Evolutionary conservation across 2,329 filamentous ascomycete genomes (phyloP).

Genomic region (Tympanopsis confertula): DNA sequence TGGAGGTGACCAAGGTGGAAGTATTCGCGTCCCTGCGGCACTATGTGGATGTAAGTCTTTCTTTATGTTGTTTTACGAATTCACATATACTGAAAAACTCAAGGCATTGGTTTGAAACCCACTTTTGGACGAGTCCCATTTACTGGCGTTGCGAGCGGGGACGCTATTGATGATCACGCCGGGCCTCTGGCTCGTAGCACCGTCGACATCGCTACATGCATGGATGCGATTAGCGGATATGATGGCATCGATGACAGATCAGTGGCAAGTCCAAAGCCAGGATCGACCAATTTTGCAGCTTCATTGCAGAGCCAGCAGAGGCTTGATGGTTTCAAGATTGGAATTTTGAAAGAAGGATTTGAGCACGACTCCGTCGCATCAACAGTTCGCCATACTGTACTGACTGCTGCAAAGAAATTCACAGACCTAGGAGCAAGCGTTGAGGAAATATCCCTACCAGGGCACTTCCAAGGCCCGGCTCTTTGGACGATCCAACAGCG

Average conservation of each 20-base stretch:
- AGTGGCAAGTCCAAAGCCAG: constrained; percentile 16
- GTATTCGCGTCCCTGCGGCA: constrained; percentile 29
- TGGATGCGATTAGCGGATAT: constrained; percentile 32
- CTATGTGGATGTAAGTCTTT: constrained; percentile 18
- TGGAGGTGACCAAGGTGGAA: constrained; percentile 34
- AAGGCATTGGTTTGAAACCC: constrained; percentile 32
- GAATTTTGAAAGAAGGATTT: constrained; percentile 31
- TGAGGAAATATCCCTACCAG: constrained; percentile 35
- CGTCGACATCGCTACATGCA: constrained; percentile 23
- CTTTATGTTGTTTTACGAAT: background rate
- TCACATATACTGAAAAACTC: background rate
- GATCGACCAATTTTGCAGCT: constrained; percentile 12
- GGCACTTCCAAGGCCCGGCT: constrained; percentile 31
- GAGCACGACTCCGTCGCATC: constrained; percentile 22
- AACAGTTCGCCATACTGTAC: constrained; percentile 25
- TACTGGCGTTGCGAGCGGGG: constrained; percentile 33
- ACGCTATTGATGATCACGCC: constrained; percentile 37
- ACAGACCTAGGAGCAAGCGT: constrained; percentile 32
- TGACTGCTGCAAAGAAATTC: constrained; percentile 26
- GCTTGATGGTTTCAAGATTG: constrained; percentile 23
- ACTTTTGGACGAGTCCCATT: constrained; percentile 38
- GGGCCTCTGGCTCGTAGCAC: constrained; percentile 29
- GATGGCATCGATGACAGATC: constrained; percentile 35
- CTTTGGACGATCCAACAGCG: constrained; percentile 38
- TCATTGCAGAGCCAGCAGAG: constrained; percentile 8